Conservation (phyloP, 78 protist species). For the Dictyostelium purpureum region DNA sequence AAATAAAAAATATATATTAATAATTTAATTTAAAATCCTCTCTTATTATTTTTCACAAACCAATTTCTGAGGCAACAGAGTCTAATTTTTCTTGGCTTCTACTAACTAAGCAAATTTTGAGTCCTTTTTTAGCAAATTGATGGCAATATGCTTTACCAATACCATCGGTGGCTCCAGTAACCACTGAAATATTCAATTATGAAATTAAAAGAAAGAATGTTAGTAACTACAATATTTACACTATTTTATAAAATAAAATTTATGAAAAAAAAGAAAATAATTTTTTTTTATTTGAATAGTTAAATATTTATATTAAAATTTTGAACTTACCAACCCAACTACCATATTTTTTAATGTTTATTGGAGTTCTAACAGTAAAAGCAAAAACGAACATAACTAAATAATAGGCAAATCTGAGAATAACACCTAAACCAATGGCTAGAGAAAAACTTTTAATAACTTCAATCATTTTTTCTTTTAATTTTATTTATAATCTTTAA, state of each 20-base stretch:
- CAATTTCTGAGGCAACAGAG: background rate
- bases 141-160: constrained; percentile 82
- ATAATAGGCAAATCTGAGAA: background rate
- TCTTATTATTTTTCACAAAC: background rate
- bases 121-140: constrained; percentile 74
- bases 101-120: constrained; percentile 72
- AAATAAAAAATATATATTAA: no score
- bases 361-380: constrained; percentile 35
- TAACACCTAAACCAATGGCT: background rate
- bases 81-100: constrained; percentile 51
- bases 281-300: no score
- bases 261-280: no score
- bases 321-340: constrained; percentile 72
- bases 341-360: constrained; percentile 77
- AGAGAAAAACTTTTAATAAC: background rate
- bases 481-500: no score
- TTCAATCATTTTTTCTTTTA: no score
- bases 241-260: no score
- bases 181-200: no score
- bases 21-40: background rate
- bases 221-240: no score
- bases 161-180: constrained; percentile 90
- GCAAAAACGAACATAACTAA: constrained; percentile 8
- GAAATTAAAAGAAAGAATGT: no score
- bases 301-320: no score